Conservation (phyloP, 2,329 filamentous ascomycete genomes). For the Ramularia collo-cygni region DNA sequence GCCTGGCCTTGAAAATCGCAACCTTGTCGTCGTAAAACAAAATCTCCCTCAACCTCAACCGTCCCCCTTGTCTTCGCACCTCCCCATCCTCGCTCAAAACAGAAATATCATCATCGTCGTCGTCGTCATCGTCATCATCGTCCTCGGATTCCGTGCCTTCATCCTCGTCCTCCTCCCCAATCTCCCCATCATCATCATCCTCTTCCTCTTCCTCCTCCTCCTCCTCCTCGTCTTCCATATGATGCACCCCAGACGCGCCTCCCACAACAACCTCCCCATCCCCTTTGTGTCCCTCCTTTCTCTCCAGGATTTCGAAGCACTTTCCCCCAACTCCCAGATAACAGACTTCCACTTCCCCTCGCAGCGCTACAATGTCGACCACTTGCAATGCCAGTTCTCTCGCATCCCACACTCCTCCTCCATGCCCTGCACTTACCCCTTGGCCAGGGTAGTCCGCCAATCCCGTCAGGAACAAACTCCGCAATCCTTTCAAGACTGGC, state of each 20-base stretch:
- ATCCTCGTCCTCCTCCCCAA: constrained; percentile 46
- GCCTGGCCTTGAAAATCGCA: constrained; percentile 69
- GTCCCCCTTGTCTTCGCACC: constrained; percentile 16
- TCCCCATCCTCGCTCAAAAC: constrained; percentile 4
- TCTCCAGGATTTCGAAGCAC: constrained; percentile 76
- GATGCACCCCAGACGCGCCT: constrained; percentile 7
- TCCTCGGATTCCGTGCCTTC: constrained; percentile 26
- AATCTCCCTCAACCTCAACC: constrained; percentile 66
- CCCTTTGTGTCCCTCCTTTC: constrained; percentile 39
- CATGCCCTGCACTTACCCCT: constrained; percentile 28
- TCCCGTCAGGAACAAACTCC: constrained; percentile 63
- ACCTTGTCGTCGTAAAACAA: constrained; percentile 80
- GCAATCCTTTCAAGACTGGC: constrained; percentile 62
- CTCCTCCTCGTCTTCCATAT: constrained; percentile 41
- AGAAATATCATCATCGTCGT: constrained; percentile 18
- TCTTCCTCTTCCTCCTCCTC: constrained; percentile 44
- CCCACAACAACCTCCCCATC: constrained; percentile 35
- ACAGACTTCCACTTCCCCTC: constrained; percentile 68
- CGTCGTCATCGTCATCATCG: constrained; percentile 34
- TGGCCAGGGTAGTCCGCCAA: constrained; percentile 52
- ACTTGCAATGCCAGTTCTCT: constrained; percentile 69
- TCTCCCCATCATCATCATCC: constrained; percentile 35
- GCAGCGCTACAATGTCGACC: constrained; percentile 68
- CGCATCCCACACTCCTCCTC: constrained; percentile 47
- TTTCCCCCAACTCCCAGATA: constrained; percentile 71